Evolutionary conservation across 306 rosid species (phyloP), one percentile per base, ranked within the genome.

Genomic region (Medicago ruthenica): DNA sequence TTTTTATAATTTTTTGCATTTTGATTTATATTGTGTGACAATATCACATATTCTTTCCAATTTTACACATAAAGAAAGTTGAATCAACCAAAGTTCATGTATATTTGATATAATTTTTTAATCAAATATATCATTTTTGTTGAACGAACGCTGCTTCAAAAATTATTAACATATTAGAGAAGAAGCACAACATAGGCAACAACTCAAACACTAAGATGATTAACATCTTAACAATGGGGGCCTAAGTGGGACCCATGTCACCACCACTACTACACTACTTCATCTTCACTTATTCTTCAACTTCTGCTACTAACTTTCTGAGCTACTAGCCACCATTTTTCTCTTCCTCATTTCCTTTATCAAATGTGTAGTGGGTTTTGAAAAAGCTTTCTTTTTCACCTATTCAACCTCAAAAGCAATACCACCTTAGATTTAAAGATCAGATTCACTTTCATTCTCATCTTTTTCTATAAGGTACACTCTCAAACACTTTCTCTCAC

Each of bases 361-460:
- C 79, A 78, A 40, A 74, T 79, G 85, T 82, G 12, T 21, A 21
- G 79, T 62, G 67, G 53, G 34, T 67, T 81, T 82, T 84, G 70
- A 72, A 68, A 79, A 79, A 82, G 74, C 85, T 83, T 64, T 76
- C 73, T 54, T 84, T 85, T 88, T 89, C 79, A 71, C 50, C 67
- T 62, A 70, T 83, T 74, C 70, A 70, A 34, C 37, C 1, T 72
- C 85, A 74, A 91, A 88, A 84, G 78, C 71, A 34, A 73, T 42
- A 77, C 71, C 88, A 82, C 79, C 87, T 77, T 82, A 48, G 77
- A 76, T 86, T 81, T 81, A 67, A 82, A 80, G 81, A 79, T 75
- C 81, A 69, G 88, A 70, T 85, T 89, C 87, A 77, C 83, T 92
- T 79, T 89, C 84, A 73, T 84, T 76, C 39, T 83, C 87, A 86